Evolutionary conservation across 345 rosid genomes (phyloP).

Genomic region (Eucalyptus leucophloia): DNA sequence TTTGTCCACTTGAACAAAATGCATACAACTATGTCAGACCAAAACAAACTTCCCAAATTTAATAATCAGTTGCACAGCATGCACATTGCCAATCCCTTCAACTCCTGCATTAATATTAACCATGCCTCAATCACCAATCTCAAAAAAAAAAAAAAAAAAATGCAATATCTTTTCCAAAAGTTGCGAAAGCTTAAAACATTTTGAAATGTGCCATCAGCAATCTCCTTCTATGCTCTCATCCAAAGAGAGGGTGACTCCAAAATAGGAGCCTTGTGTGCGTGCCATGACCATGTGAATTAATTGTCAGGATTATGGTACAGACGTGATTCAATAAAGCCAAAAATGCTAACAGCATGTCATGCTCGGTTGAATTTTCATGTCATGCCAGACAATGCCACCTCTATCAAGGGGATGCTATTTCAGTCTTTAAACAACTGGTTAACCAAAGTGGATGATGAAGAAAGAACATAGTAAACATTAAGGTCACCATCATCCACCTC

Average conservation of each 20-base stretch:
- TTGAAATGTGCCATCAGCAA: not conserved
- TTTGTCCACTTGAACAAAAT: not conserved
- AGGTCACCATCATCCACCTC: not conserved
- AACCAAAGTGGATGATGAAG: not conserved
- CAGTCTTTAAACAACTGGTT: not conserved
- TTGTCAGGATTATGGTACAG: not conserved
- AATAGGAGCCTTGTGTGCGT: not conserved
- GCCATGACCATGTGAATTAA: not conserved
- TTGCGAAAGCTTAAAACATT: not conserved
- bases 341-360: not conserved
- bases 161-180: not conserved
- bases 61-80: conserved; percentile 57
- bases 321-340: not conserved
- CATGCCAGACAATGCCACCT: not conserved
- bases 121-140: not conserved
- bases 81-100: conserved; percentile 75
- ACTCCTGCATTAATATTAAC: conserved; percentile 38
- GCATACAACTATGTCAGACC: not conserved
- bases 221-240: not conserved
- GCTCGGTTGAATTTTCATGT: not conserved
- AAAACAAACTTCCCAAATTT: conserved; percentile 47
- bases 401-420: not conserved
- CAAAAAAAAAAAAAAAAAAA: not conserved
- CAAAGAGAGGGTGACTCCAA: not conserved
- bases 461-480: not conserved